Evolutionary conservation across 2,329 filamentous ascomycete species (phyloP), one percentile per base, ranked within the genome.

Genomic region (Plectosphaerella sp.): DNA sequence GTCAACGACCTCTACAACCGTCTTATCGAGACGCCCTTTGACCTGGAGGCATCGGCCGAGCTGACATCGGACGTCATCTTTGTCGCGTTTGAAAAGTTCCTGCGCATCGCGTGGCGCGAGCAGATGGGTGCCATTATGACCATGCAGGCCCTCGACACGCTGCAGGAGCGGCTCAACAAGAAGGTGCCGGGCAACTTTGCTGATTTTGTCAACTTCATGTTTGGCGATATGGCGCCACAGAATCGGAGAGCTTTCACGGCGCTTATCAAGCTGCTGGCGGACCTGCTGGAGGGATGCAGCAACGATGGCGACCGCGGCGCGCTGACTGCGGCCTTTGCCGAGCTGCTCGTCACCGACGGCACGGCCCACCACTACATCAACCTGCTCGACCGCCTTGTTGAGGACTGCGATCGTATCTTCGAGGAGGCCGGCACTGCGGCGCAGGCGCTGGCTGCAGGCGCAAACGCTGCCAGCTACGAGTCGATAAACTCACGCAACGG

Each of bases 1-100:
- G 88, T 96, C 59, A 96, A 96, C 62, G 91, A 96, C 60, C 75
- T 97, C 2, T 97, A 96, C 71, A 96, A 96, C 64, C 82, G 85
- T 35, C 78, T 97, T 14, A 84, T 96, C 16, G 91, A 96, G 65
- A 88, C 88, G 57, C 89, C 91, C 0, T 87, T 83, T 49, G 91
- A 90, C 62, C 79, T 89, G 57, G 88, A 95, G 50, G 76, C 85
- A 10, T 84, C 89, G 2, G 80, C 84, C 0, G 91, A 96, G 54
- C 79, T 89, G 9, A 81, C 86, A 3, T 84, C 93, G 9, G 91
- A 97, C 62, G 85, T 93, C 18, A 79, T 97, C 5, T 96, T 97
- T 64, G 88, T 89, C 24, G 88, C 92, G 0, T 97, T 97, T 65
- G 92, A 97, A 66, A 97, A 95, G 56, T 97, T 97, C 60, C 74